Conservation (phyloP, 768 basidiomycete species). For the Scleroderma bovista region DNA sequence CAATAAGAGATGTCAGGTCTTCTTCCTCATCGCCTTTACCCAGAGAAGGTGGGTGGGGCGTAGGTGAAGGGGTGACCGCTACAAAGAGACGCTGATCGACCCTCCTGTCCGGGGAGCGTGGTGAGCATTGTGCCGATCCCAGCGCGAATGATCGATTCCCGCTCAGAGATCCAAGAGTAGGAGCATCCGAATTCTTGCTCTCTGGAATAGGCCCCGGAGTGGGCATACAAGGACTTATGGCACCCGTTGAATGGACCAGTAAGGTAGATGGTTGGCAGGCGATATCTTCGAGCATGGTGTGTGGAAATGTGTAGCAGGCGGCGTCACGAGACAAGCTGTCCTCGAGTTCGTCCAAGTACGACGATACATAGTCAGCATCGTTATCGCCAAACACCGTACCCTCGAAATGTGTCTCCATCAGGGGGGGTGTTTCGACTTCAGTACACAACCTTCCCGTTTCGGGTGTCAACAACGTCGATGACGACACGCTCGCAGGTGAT, state of each 20-base stretch:
- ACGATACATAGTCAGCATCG: background rate
- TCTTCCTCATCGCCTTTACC: background rate
- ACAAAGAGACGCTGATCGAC: background rate
- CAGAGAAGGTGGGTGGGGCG: too few relatives aligned
- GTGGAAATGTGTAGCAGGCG: conserved; percentile 6
- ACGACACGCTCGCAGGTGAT: conserved; percentile 6
- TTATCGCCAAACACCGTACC: background rate
- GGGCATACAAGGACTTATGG: background rate
- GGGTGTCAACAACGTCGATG: conserved; percentile 6
- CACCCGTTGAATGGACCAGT: background rate
- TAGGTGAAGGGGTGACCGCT: too few relatives aligned
- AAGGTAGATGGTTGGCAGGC: background rate
- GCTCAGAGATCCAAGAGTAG: background rate
- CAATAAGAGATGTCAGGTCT: background rate
- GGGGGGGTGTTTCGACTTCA: background rate
- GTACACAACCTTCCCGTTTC: conserved; percentile 1
- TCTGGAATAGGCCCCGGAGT: background rate
- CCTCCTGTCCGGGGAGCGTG: background rate
- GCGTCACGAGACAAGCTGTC: conserved; percentile 14
- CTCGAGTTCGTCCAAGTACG: conserved; percentile 1
- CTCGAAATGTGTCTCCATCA: background rate
- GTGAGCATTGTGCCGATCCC: background rate
- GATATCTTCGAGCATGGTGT: conserved; percentile 1
- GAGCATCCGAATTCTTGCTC: too few relatives aligned
- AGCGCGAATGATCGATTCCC: background rate